Base-by-base conservation (phyloP, 352 stramenopile species). In the Phytophthora pluvialis region DNA sequence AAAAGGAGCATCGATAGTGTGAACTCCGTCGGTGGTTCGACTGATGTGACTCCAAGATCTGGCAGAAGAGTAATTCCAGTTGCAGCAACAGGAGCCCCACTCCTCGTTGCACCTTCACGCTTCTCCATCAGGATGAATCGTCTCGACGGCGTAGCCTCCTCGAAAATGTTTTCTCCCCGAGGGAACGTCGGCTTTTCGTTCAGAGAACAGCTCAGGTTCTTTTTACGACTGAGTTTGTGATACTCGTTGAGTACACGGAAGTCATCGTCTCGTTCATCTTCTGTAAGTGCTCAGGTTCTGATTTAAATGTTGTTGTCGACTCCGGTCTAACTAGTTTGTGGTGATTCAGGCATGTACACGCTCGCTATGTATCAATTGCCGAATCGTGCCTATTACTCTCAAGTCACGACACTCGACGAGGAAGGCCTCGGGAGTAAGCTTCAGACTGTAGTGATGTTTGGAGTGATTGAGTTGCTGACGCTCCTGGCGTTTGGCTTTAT, bases 191-290 rank as follows among this genome's bases (percentile, higher is more conserved):
- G 13, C 26, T 46, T 13, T 58, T 47, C 9, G 51, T 59, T 10
- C 51, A 49, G 11, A 49, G 26, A 39, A 48, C 51, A 25, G 38
- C 51, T 25, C 51, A 59, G 39, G 38, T 32, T 25, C 38, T 49
- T 10, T 50, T 59, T 31, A 59, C 39, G 3, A 49, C 51, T 12
- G 51, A 50, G 31, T 59, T 59, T 28, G 51, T 59, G 21, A 39
- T 59, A 8, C 51, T 59, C 18, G 51, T 49, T 4, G 38, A 49
- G 38, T 59, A 59, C 40, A 59, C 50, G 10, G 36, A 58, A 40
- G 36, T 59, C 15, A 49, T 59, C n/a, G 51, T 59, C 5, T 36
- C 38, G 3, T 59, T 59, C 36, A 59, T 59, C 26, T 49, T 33
- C 36, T 48, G 51, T 59, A 59, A 48, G 36, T 31, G 15, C 13